These are phyloP conservation scores for Setaria viridis DNA, from an alignment of 202 grass and related monocot genomes.

Conservation along the genomic window DNA sequence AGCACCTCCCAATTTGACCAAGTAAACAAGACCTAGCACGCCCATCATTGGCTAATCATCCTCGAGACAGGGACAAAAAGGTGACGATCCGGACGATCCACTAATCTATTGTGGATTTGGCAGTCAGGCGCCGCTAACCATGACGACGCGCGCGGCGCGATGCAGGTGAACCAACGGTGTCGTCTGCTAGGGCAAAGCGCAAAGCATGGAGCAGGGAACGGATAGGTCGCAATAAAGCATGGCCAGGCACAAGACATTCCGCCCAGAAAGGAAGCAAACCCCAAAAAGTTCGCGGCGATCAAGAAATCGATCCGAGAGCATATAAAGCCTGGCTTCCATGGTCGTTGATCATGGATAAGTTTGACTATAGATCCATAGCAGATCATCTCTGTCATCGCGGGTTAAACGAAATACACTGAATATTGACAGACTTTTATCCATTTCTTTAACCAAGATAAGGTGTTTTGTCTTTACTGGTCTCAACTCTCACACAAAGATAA, in stretches of 20 bases:
- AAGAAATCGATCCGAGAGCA: not conserved
- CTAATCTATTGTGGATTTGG: not conserved
- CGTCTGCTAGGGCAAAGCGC: not conserved
- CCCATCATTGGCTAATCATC: conserved; percentile 6
- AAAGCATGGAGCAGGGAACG: too few relatives aligned
- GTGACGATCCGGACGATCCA: not conserved
- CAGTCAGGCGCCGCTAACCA: conserved; percentile 29
- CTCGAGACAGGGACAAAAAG: not conserved
- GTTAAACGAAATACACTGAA: too few relatives aligned
- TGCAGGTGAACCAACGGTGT: conserved; percentile 24
- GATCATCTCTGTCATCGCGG: not conserved
- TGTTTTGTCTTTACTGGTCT: not conserved
- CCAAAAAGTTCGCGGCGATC: not conserved
- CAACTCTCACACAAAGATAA: too few relatives aligned
- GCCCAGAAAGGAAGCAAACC: not conserved
- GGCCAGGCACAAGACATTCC: not conserved
- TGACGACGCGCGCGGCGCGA: not conserved
- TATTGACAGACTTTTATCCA: too few relatives aligned
- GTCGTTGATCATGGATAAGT: not conserved
- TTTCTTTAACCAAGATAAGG: too few relatives aligned
- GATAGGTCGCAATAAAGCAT: too few relatives aligned
- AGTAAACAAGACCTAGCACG: too few relatives aligned
- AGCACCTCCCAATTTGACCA: too few relatives aligned
- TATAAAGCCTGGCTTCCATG: not conserved
- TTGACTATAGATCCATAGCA: not conserved